Evolutionary conservation across 2,329 filamentous ascomycete species (phyloP), one percentile per base, ranked within the genome.

Genomic region (Fusarium lateritium): DNA sequence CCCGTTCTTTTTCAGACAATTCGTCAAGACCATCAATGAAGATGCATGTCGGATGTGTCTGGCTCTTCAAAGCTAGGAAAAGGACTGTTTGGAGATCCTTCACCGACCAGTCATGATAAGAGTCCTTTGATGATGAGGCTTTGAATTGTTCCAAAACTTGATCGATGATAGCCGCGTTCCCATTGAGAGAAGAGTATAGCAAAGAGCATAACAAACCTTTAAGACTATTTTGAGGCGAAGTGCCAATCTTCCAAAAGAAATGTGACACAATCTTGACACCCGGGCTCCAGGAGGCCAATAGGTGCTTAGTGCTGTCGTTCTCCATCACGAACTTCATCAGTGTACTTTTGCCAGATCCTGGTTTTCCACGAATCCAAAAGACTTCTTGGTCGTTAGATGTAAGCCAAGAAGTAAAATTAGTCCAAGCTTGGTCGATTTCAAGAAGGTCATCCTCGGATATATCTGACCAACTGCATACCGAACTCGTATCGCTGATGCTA

Each of bases 161-260:
- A 19, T 36, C 34, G 17, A 36, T 15, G 5, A 36, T 36, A 8
- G 2, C 36, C 10, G n/a, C 4, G 1, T 44, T 14, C 4, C 7
- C 21, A 19, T 5, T 4, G 4, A 24, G 13, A 6, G 22, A 1
- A 13, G 8, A 5, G 3, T 51, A 42, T 0, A 56, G 17, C 0
- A 56, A 2, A 14, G 53, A 56, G 22, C 34, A 56, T 21, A 38
- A 34, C 0, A 56, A 19, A 0, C 53, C 53, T n/a, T 56, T 53
- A 0, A 57, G 14, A 0, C 26, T 43, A 4, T 57, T 60, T 1
- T 69, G 65, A 0, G 55, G 26, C 3, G 24, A 4, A 8, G 46
- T 43, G 0, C 64, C 67, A 2, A 65, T 62, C 3, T 62, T 65
- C 67, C 67, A 68, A 6, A 65, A 59, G 31, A 68, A 65, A 11